Percentiles rank a stretch among this genome's conserved stretches.
Evolutionary conservation across 164 flowering plant species (phyloP).

Genomic region (Taxillus chinensis): DNA sequence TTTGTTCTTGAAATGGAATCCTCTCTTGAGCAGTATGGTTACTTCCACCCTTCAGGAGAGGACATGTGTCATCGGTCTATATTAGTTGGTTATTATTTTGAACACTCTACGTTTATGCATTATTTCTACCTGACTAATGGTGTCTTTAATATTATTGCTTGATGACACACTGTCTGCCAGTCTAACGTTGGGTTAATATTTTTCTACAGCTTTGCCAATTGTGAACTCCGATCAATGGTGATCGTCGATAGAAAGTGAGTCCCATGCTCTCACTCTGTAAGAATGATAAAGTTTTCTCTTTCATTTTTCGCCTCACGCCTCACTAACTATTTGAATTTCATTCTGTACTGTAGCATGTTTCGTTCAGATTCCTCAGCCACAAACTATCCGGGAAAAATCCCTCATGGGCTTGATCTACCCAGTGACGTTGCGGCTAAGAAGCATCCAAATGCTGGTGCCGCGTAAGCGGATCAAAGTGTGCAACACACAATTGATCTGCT

Average conservation of each 20-base stretch:
- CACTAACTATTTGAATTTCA: background rate
- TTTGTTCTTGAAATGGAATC: too few species aligned
- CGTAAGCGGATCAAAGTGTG: background rate
- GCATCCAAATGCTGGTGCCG: conserved; percentile 10
- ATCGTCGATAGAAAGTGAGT: conserved; percentile 58
- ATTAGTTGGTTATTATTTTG: too few species aligned
- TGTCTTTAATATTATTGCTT: background rate
- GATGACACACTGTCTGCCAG: too few species aligned
- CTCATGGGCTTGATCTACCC: conserved; percentile 39
- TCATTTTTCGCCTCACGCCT: background rate
- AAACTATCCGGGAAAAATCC: conserved; percentile 46
- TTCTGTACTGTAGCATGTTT: conserved; percentile 31
- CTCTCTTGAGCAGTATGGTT: too few species aligned
- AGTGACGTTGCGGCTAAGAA: conserved; percentile 33
- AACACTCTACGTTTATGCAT: background rate
- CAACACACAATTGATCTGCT: background rate
- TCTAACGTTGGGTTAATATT: background rate
- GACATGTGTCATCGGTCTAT: too few species aligned
- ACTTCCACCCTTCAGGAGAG: too few species aligned
- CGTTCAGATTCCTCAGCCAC: conserved; percentile 28
- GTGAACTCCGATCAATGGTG: conserved; percentile 82
- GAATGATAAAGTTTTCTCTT: background rate
- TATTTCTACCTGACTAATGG: background rate
- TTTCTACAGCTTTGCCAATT: conserved; percentile 67
- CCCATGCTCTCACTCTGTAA: background rate